Base-by-base conservation (phyloP, 768 basidiomycete species). In the Amanita inopinata region DNA sequence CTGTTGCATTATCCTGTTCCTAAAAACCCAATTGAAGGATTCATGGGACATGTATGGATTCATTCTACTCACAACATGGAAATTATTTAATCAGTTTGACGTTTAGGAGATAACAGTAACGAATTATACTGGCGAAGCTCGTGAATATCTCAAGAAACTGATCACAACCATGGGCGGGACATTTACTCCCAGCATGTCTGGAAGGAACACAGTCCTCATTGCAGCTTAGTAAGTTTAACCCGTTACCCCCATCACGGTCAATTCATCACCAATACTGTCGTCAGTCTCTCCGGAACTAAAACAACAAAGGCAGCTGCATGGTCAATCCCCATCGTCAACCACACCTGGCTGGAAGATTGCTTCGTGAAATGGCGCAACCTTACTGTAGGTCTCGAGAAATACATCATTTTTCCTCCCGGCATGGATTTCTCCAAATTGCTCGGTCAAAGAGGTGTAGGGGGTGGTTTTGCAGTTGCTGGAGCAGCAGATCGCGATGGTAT, bases 271-370 rank as follows among this genome's bases (percentile, higher is more conserved):
- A n/a, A 27, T 9, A 22, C 39, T 14, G 24, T 0, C 5, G 2
- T 9, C 43, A 73, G 72, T 38, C 55, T 62, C 23, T 58, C 61
- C 2, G 70, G 71, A 17, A 67, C 59, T 1, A 96, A 96, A 61
- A 79, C 83, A 0, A 61, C 63, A 5, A 85, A 84, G 53, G 88
- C 90, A 0, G 64, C 68, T 5, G 64, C 75, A 0, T 94, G 92
- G 92, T 76, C 74, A 0, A 83, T 93, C 47, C 82, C 89, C 0
- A 68, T 92, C 45, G 83, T 93, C 8, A 94, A 91, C 51, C 92
- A 97, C 51, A 70, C 73, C 0, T 96, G 90, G 89, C 68, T 96
- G 2, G 92, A 96, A 54, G 88, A 92, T 48, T 93, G 88, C 56
- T 85, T 92, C 54, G 61, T 78, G 15, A 70, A 78, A 39, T 96